These are phyloP conservation scores for Collybia mongolica DNA, from an alignment of 768 basidiomycete genomes.

Conservation along the genomic window DNA sequence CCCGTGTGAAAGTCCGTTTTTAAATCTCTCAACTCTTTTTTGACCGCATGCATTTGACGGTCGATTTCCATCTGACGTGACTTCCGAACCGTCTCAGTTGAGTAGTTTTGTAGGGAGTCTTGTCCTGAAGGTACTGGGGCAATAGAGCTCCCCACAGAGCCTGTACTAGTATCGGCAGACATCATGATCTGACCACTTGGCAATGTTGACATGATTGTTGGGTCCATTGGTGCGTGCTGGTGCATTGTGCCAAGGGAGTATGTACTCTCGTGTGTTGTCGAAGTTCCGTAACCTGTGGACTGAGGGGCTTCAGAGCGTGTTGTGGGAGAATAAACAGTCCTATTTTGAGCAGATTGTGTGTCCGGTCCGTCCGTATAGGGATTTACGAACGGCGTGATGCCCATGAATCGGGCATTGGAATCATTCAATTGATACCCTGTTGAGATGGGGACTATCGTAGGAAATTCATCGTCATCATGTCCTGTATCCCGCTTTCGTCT, in stretches of 20 bases:
- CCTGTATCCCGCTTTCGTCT: not conserved
- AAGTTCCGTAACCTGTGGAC: not conserved
- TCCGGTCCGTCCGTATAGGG: not conserved
- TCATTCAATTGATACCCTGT: not conserved
- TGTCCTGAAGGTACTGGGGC: not conserved
- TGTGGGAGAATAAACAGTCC: not conserved
- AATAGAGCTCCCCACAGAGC: not conserved
- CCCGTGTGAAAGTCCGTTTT: not conserved
- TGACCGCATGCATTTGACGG: not conserved
- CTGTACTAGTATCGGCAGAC: not conserved
- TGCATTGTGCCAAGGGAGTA: not conserved
- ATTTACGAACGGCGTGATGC: not conserved
- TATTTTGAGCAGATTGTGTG: not conserved
- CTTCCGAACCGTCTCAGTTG: too few relatives aligned
- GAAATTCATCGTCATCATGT: not conserved
- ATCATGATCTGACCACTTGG: constrained; percentile 1
- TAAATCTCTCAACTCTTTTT: not conserved
- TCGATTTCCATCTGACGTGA: not conserved
- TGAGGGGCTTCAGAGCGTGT: not conserved
- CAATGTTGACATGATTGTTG: not conserved
- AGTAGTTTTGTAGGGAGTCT: not conserved
- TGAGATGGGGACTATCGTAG: not conserved
- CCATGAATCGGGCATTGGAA: not conserved
- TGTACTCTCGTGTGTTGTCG: not conserved
- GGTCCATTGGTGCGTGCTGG: not conserved